phyloP scores from a whole-genome alignment of 768 basidiomycete species.

The Stropharia rugosoannulata region DNA sequence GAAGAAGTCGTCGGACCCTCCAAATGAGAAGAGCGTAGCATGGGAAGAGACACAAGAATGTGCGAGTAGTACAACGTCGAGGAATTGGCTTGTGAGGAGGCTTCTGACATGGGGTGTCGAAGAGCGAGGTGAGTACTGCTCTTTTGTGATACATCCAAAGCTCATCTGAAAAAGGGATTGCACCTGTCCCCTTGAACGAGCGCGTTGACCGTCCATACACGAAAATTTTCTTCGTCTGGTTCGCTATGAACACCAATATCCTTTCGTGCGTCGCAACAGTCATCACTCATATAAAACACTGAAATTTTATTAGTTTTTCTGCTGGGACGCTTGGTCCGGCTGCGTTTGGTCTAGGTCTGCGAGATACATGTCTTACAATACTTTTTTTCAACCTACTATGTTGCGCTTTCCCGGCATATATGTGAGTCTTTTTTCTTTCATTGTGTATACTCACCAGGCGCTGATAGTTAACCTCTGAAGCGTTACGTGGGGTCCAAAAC shows the following conservation, averaged over 20 bases:
- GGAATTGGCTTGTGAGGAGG: conserved; percentile 5
- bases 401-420: conserved; percentile 58
- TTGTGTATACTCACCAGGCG: neutral
- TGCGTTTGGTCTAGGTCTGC: conserved; percentile 55
- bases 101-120: conserved; percentile 10
- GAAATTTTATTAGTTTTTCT: conserved; percentile 46
- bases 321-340: conserved; percentile 67
- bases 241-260: conserved; percentile 71
- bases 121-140: conserved; percentile 4
- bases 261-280: conserved; percentile 39
- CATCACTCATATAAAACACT: neutral
- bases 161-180: conserved; percentile 37
- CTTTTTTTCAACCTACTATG: conserved; percentile 68
- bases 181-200: conserved; percentile 54
- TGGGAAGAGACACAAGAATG: neutral
- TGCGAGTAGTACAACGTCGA: neutral
- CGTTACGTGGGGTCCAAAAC: conserved; percentile 74
- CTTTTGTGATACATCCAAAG: neutral
- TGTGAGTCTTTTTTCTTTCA: conserved; percentile 41
- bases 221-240: conserved; percentile 79
- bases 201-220: conserved; percentile 59
- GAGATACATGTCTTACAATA: conserved; percentile 64
- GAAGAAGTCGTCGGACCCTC: neutral
- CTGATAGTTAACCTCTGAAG: conserved; percentile 5
- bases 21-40: neutral